Evolutionary conservation across 225 moss, liverwort and hornwort genomes (phyloP), one percentile per base, ranked within the genome.

Genomic region (Takakia lepidozioides): DNA sequence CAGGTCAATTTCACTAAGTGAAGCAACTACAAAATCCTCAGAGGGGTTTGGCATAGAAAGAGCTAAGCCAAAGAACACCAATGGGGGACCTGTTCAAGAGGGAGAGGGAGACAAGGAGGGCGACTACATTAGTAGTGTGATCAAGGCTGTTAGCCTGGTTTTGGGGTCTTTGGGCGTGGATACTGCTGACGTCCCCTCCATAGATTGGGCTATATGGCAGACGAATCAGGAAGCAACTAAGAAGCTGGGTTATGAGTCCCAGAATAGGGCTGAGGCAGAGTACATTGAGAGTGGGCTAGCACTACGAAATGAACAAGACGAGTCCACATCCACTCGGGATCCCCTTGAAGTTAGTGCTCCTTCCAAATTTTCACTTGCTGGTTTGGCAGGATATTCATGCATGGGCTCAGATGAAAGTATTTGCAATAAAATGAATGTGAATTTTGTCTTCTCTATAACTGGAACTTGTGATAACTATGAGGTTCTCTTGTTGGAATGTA

Each of bases 271-370:
- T 46, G 83, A 90, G 51, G 65, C 50, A 22, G 70, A 71, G 19
- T 83, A 80, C 57, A 67, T 77, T 18, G 67, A 80, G 63, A 77
- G 42, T 36, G 89, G 83, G 45, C 65, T 85, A 44, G 75, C 79
- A 49, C 38, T 52, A 20, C 55, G 65, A 41, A 48, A 43, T 7
- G 57, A 26, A 38, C 54, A 80, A 51, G 56, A 5, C 13, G 14
- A 30, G 30, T 47, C 61, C 19, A 24, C 35, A 29, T 32, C 46
- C 58, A 15, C 15, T 5, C 37, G 30, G 40, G 44, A 38, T 42
- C 54, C 46, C 29, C 29, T 53, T 43, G 49, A 74, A 60, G 80
- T 63, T 3, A 64, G 57, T 38, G 15, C 16, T 29, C 34, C 16
- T n/a, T n/a, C n/a, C n/a, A n/a, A n/a, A n/a, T n/a, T n/a, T n/a